Evolutionary conservation across 495 filamentous ascomycete species (phyloP).

Genomic region (Recurvomyces mirabilis): DNA sequence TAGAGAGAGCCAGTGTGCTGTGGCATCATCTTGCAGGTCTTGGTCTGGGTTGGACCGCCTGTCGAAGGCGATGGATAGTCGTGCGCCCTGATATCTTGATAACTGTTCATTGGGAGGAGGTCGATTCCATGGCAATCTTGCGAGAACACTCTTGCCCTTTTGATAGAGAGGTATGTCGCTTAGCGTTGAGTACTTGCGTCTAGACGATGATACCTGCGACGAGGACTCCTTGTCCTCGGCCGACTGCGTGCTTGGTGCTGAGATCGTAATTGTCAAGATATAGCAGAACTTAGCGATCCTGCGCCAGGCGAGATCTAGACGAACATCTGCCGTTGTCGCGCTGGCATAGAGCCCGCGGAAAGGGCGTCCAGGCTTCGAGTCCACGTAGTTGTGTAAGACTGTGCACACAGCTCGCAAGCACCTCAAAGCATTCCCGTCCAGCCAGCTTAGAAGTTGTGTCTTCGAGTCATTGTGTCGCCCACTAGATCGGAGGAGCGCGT

Average conservation of each 20-base stretch:
- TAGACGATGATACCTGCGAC: too few relatives aligned
- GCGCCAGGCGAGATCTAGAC: background rate
- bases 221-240: background rate
- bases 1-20: slow-evolving; percentile 2
- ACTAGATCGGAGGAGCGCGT: slow-evolving; percentile 2
- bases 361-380: background rate
- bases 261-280: slow-evolving; percentile 17
- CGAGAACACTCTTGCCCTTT: too few relatives aligned
- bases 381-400: slow-evolving; percentile 4
- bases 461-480: background rate
- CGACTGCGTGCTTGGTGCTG: background rate
- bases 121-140: too few relatives aligned
- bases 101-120: too few relatives aligned
- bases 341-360: slow-evolving; percentile 11
- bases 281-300: slow-evolving; percentile 8
- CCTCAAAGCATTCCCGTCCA: slow-evolving; percentile 5
- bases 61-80: background rate
- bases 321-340: background rate
- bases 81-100: background rate
- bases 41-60: background rate
- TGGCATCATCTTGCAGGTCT: background rate
- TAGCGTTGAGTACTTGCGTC: too few relatives aligned
- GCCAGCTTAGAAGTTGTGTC: slow-evolving; percentile 1
- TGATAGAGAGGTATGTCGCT: too few relatives aligned
- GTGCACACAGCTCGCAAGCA: slow-evolving; percentile 3